Base-by-base conservation (phyloP, 2,329 filamentous ascomycete genomes). In the Pezizomycotina sp. region DNA sequence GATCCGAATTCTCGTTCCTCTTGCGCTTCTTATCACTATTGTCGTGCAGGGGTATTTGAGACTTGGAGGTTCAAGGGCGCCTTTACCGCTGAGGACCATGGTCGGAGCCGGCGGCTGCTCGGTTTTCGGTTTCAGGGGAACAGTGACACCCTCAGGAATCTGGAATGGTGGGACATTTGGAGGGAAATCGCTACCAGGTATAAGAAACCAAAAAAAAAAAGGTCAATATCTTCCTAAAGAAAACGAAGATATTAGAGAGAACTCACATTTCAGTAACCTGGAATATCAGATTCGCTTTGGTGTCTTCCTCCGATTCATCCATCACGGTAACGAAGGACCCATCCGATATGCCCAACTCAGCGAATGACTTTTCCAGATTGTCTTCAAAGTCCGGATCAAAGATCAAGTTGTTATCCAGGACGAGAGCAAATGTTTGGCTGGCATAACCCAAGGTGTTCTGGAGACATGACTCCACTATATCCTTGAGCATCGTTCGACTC, bases 371-470 rank as follows among this genome's bases (percentile, higher is more conserved):
- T 1, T 64, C 57, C 1, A 95, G 61, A 50, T 93, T 91, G 38
- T 91, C 80, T 4, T 81, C 81, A 51, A 92, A 71, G 37, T 95
- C 89, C 0, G 75, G 70, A 51, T 95, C 89, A 51, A 92, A 95
- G 26, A 95, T 65, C n/a, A 84, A 64, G 32, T 76, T 76, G 6
- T 68, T 63, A 5, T 82, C 75, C 52, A 69, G 77, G 39, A 95
- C 62, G n/a, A n/a, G n/a, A n/a, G n/a, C n/a, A n/a, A n/a, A n/a
- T n/a, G n/a, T n/a, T n/a, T n/a, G n/a, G 3, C 75, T 76, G 4
- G 74, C 71, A 52, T 89, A 93, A 3, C 75, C 75, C 2, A 93
- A 61, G 46, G 81, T 64, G 3, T 61, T 48, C 46, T 71, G 72
- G 28, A 93, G 60, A 26, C 92, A 67, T 27, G 69, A 68, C 31